Evolutionary conservation across 495 filamentous ascomycete genomes (phyloP).

Genomic region (Xylaria flabelliformis): DNA sequence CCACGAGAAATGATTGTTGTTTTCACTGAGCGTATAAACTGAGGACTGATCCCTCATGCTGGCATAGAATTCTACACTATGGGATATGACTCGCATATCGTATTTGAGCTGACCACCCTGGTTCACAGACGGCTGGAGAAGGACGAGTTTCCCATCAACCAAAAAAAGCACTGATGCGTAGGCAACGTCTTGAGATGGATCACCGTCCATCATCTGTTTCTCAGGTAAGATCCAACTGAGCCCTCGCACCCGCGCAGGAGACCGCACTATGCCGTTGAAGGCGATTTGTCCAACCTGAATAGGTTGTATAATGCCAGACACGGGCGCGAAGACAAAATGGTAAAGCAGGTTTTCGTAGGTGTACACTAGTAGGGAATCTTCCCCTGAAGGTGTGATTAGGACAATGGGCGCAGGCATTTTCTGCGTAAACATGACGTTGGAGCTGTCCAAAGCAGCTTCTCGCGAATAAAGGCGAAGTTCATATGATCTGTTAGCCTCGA

Average conservation of each 20-base stretch:
- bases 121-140: slow-evolving; percentile 82
- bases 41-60: slow-evolving; percentile 86
- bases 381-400: slow-evolving; percentile 82
- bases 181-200: slow-evolving; percentile 96
- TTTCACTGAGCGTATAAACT: slow-evolving; percentile 36
- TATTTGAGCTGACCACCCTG: slow-evolving; percentile 86
- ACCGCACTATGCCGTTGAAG: slow-evolving; percentile 93
- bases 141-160: slow-evolving; percentile 93
- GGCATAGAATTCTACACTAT: slow-evolving; percentile 93
- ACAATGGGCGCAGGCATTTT: slow-evolving; percentile 83
- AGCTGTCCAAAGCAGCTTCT: slow-evolving; percentile 77
- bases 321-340: slow-evolving; percentile 84
- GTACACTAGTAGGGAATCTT: slow-evolving; percentile 94
- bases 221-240: slow-evolving; percentile 97
- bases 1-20: slow-evolving; percentile 31
- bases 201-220: slow-evolving; percentile 85
- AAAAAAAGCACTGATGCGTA: slow-evolving; percentile 92
- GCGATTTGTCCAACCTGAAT: slow-evolving; percentile 95
- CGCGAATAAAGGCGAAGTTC: slow-evolving; percentile 93
- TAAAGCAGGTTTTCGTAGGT: slow-evolving; percentile 96
- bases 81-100: slow-evolving; percentile 95
- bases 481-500: slow-evolving; percentile 81
- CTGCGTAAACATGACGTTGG: slow-evolving; percentile 74
- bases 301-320: slow-evolving; percentile 72
- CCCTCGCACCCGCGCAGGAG: slow-evolving; percentile 87